Base-by-base conservation (phyloP, 257 asterid species). In the Leonotis leonurus region DNA sequence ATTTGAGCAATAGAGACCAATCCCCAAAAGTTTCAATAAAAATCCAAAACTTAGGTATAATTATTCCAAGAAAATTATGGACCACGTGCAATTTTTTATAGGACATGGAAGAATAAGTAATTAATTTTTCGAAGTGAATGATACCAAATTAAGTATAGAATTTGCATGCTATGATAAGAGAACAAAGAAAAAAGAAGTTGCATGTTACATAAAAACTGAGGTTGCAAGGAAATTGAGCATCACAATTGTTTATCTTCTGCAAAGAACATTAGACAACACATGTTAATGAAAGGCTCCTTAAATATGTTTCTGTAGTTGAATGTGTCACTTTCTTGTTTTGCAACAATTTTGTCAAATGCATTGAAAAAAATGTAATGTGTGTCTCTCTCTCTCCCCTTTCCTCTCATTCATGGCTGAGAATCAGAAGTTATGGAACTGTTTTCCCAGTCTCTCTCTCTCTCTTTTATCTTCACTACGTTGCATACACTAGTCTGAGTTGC, bases 381-480 rank as follows among this genome's bases (percentile, higher is more conserved):
- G 48, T 66, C 69, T 48, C 56, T 53, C 64, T 77, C 68, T 41
- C 69, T 43, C 65, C 56, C 67, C 6, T 25, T 27, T 26, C 51
- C 55, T 75, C 74, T 45, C 76, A 62, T 77, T 70, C 72, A 64
- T 75, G 78, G 70, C 63, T 75, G 55, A 71, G 75, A 57, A 73
- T 75, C 77, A 65, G 49, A 60, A 67, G 20, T 73, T 56, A 70
- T 63, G 76, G 70, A 64, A 60, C 45, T 72, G 46, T 64, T 33
- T 3, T 67, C 64, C 63, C 73, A 5, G 64, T 68, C 80, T 35
- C 60, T 60, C 64, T 69, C 75, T 64, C 74, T 67, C 80, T 68
- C 78, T 64, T 71, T 71, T 54, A 74, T 78, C 89, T 73, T 59
- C 27, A 55, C 70, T 51, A 58, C 59, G 44, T 50, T 43, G 27